phyloP scores from a whole-genome alignment of 73 alveolate species.

The Paramecium octaurelia region DNA sequence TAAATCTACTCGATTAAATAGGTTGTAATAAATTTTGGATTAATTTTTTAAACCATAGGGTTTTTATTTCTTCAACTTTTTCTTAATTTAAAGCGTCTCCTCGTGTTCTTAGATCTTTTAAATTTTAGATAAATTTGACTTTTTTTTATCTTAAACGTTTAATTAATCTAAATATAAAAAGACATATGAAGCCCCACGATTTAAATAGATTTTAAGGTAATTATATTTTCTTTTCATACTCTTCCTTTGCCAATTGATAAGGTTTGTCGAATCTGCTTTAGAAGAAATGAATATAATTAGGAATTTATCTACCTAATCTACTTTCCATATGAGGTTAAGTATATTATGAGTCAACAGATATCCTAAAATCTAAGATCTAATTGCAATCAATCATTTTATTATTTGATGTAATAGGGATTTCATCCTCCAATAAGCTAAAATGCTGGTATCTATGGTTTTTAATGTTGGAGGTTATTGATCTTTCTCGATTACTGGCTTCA shows the following conservation, averaged over 20 bases:
- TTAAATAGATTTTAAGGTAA: neutral
- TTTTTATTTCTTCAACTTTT: neutral
- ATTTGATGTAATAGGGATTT: neutral
- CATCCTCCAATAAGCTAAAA: neutral
- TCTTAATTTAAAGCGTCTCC: neutral
- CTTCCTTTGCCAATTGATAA: neutral
- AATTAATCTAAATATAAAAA: neutral
- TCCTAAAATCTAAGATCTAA: neutral
- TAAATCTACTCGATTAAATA: neutral
- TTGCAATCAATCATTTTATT: neutral
- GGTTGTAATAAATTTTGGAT: neutral
- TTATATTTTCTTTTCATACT: neutral
- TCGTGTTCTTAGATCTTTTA: neutral
- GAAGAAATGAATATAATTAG: neutral
- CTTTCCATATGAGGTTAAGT: neutral
- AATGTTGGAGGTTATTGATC: neutral
- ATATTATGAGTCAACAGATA: neutral
- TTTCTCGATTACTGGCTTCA: neutral
- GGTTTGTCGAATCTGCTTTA: neutral
- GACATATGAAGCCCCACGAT: neutral
- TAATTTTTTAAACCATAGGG: neutral
- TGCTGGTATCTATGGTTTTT: neutral
- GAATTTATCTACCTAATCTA: neutral
- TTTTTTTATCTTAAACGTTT: neutral
- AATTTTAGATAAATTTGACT: neutral